Evolutionary conservation across 2,329 filamentous ascomycete species (phyloP), one percentile per base, ranked within the genome.

Genomic region (Penicillium sp.): DNA sequence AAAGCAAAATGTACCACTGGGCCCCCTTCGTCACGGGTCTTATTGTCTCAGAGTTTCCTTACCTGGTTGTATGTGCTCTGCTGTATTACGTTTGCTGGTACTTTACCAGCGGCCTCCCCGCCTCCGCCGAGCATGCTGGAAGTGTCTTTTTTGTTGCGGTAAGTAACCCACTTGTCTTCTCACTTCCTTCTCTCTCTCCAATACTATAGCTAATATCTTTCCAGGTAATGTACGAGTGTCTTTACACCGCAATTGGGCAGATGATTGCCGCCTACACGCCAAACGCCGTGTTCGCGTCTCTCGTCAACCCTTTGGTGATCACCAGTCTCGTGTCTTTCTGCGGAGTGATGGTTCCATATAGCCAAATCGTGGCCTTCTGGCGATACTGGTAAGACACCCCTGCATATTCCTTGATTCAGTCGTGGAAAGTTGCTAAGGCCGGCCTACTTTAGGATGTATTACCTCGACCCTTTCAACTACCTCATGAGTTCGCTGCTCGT

Each of bases 201-300:
- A n/a, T n/a, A n/a, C n/a, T n/a, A n/a, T n/a, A n/a, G n/a, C n/a
- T n/a, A n/a, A n/a, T n/a, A n/a, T n/a, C n/a, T n/a, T n/a, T n/a
- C n/a, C n/a, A n/a, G n/a, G n/a, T n/a, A n/a, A n/a, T 54, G 46
- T 54, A 54, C 24, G 52, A 54, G 46, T 54, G 50, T 40, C 40
- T 54, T 2, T 54, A 54, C 46, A 54, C 52, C n/a, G 52, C 46
- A 19, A 49, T 54, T 18, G 52, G 52, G 39, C 52, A 54, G 21
- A 50, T 54, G 33, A 34, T 54, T 13, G 52, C 52, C 4, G 52
- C 52, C 6, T 54, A 54, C 34, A 40, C 52, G 26, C 52, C 52
- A 39, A 54, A 54, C 33, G 52, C 52, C n/a, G 45, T 42, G n/a
- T 49, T 49, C 19, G 52, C 52, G 11, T 29, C 52, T 21, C 33